A percentile compares a stretch with the other conserved stretches of the same genome.
Conservation (phyloP, 2,329 filamentous ascomycete genomes). For the Aspergillus fumigatiaffinis region DNA sequence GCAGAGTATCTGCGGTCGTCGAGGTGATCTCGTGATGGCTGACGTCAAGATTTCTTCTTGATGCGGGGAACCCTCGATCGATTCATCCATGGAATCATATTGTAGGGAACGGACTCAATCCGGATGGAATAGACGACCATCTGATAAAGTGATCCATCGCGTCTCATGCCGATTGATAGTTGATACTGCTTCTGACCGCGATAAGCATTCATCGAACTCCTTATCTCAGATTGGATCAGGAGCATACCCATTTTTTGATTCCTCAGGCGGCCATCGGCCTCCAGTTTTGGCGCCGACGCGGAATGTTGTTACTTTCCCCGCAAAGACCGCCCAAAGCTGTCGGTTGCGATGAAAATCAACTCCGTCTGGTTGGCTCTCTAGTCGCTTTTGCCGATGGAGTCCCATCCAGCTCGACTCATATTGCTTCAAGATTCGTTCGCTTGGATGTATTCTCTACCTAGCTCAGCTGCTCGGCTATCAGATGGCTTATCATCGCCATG, state of each 20-base stretch:
- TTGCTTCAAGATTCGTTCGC: background rate
- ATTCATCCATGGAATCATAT: background rate
- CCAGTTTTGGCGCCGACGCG: slow-evolving; percentile 7
- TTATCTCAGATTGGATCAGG: background rate
- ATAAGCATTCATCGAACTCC: background rate
- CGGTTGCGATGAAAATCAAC: background rate
- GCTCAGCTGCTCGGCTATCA: slow-evolving; percentile 1
- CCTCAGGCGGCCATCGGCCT: background rate
- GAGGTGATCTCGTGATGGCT: slow-evolving; percentile 1
- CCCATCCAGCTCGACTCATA: background rate
- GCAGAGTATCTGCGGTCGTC: background rate
- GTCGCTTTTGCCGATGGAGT: background rate
- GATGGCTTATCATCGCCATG: background rate
- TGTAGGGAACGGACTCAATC: too few relatives aligned
- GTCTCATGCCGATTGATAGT: background rate
- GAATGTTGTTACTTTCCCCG: slow-evolving; percentile 2
- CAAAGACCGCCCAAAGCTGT: background rate
- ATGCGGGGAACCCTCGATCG: slow-evolving; percentile 5
- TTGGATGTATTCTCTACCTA: background rate
- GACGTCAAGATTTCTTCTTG: slow-evolving; percentile 13
- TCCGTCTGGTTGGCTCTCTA: background rate
- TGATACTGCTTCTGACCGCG: background rate
- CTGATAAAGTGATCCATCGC: background rate
- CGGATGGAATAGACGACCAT: background rate
- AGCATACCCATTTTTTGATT: background rate